Percentiles rank a stretch among this genome's conserved stretches.
phyloP scores from a whole-genome alignment of 2,329 filamentous ascomycete genomes.

The Fusarium bactridioides region DNA sequence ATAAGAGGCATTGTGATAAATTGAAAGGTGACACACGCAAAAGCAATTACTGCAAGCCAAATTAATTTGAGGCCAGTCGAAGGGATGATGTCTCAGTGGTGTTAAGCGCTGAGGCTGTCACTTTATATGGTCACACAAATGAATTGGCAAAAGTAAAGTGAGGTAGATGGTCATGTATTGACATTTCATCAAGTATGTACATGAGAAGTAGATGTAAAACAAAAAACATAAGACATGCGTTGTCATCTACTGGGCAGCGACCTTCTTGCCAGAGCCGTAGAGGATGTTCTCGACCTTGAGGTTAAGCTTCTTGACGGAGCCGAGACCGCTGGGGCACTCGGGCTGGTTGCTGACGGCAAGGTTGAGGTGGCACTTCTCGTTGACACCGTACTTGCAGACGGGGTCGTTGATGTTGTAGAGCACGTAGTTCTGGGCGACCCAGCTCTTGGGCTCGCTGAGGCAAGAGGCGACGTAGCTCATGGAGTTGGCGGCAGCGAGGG shows the following conservation, averaged over 20 bases:
- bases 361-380: conserved; percentile 61
- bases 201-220: conserved; percentile 25
- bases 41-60: neutral
- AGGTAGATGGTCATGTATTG: conserved; percentile 16
- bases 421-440: conserved; percentile 60
- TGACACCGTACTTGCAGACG: conserved; percentile 57
- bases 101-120: neutral
- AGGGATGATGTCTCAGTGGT: conserved; percentile 6
- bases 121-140: neutral
- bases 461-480: conserved; percentile 63
- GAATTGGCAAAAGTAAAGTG: neutral
- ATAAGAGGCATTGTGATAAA: neutral
- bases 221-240: conserved; percentile 18
- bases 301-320: conserved; percentile 36
- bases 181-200: conserved; percentile 29
- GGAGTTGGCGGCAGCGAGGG: conserved; percentile 64
- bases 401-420: conserved; percentile 63
- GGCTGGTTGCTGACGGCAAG: conserved; percentile 60
- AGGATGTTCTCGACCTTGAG: conserved; percentile 59
- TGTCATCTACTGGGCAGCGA: conserved; percentile 31
- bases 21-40: neutral
- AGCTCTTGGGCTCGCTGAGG: conserved; percentile 54
- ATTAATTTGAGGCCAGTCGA: neutral
- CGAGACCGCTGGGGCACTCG: conserved; percentile 56
- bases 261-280: conserved; percentile 57